Conservation (phyloP, 2,329 filamentous ascomycete genomes). For the Lachnum nothofagi region DNA sequence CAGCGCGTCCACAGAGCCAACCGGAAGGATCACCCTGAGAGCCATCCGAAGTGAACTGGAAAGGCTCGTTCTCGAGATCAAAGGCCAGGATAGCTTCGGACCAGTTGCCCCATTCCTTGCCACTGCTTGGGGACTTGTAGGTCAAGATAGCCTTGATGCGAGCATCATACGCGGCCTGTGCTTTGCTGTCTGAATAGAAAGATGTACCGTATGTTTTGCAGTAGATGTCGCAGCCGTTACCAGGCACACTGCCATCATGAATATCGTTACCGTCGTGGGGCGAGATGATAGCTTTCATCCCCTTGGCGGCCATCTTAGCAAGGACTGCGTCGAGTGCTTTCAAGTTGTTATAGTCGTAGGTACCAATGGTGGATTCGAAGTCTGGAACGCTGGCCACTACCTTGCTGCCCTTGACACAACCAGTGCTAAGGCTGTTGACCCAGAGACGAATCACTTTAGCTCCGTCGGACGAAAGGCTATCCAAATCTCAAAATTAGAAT, state of each 20-base stretch:
- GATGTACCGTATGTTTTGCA: conserved; percentile 2
- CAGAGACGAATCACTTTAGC: neutral
- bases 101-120: conserved; percentile 1
- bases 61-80: conserved; percentile 14
- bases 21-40: conserved; percentile 8
- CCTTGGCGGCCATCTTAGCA: neutral
- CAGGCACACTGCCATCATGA: neutral
- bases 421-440: neutral
- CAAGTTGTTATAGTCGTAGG: neutral
- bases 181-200: conserved; percentile 4
- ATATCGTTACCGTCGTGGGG: conserved; percentile 9
- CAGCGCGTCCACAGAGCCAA: conserved; percentile 11
- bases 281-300: conserved; percentile 10
- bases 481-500: neutral
- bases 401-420: too few species aligned
- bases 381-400: too few species aligned
- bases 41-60: conserved; percentile 1
- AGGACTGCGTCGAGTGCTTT: conserved; percentile 7
- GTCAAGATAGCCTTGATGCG: conserved; percentile 6
- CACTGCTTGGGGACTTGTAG: neutral
- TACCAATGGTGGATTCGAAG: conserved; percentile 4
- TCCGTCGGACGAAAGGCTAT: neutral
- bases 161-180: neutral
- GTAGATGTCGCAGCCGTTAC: conserved; percentile 9
- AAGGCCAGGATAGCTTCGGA: conserved; percentile 13